A percentile compares a stretch with the other conserved stretches of the same genome.
Conservation (phyloP, 2,329 filamentous ascomycete genomes). For the Zymoseptoria crescenta region DNA sequence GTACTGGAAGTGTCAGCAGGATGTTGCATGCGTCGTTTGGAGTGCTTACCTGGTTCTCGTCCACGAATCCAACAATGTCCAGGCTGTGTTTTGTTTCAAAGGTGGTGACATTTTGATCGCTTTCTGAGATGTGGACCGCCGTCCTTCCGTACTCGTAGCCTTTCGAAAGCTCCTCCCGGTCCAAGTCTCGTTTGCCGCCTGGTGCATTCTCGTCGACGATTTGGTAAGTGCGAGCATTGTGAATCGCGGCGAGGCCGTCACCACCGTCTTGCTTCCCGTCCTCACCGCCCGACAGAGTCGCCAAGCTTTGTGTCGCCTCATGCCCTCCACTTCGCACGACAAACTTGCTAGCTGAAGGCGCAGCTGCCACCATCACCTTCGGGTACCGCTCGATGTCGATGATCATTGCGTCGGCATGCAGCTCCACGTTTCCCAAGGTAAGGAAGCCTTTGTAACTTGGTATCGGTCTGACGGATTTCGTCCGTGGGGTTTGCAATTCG, state of each 20-base stretch:
- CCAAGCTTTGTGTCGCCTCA: conserved; percentile 48
- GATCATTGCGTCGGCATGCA: conserved; percentile 64
- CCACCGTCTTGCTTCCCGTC: conserved; percentile 28
- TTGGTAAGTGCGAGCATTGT: conserved; percentile 69
- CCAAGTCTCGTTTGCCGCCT: conserved; percentile 74
- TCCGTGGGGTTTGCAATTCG: conserved; percentile 65
- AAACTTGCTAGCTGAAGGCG: conserved; percentile 70
- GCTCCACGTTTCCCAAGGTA: conserved; percentile 68
- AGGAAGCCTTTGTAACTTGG: conserved; percentile 72
- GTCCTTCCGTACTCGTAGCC: conserved; percentile 92
- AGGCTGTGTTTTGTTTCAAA: conserved; percentile 69
- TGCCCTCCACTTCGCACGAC: conserved; percentile 46
- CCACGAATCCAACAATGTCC: conserved; percentile 80
- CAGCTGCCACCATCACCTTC: conserved; percentile 67
- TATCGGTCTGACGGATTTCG: conserved; percentile 69
- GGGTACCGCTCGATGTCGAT: conserved; percentile 91
- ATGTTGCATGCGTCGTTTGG: background rate
- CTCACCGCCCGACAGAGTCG: conserved; percentile 36
- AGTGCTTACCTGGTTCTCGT: conserved; percentile 50
- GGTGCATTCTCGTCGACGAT: conserved; percentile 66
- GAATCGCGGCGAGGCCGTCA: conserved; percentile 58
- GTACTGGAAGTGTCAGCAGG: conserved; percentile 42
- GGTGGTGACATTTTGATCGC: conserved; percentile 81
- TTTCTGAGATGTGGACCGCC: conserved; percentile 78
- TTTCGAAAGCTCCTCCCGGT: conserved; percentile 76